Percentiles rank a stretch among this genome's conserved stretches.
phyloP scores from a whole-genome alignment of 768 basidiomycete species.

The Amanita pallidorosea region DNA sequence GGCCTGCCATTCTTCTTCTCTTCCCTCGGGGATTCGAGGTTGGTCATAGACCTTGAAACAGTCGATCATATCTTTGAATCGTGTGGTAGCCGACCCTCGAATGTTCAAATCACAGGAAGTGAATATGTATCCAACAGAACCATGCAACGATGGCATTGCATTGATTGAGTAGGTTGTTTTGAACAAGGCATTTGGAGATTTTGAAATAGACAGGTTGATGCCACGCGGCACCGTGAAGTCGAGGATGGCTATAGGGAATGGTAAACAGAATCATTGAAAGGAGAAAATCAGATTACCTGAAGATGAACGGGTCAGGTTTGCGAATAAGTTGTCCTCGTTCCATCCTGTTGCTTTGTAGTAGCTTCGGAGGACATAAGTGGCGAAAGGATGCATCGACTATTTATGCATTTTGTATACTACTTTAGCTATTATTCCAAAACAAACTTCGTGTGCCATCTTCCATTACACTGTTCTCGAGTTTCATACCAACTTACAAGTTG shows the following conservation, averaged over 20 bases:
- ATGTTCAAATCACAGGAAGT: slow-evolving; percentile 77
- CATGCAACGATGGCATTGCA: slow-evolving; percentile 86
- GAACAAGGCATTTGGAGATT: slow-evolving; percentile 82
- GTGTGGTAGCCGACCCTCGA: slow-evolving; percentile 56
- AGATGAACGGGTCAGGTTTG: slow-evolving; percentile 83
- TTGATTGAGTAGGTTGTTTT: slow-evolving; percentile 89
- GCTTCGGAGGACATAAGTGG: slow-evolving; percentile 76
- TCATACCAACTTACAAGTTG: background rate
- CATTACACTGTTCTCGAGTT: background rate
- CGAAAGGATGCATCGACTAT: slow-evolving; percentile 55
- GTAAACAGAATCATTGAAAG: slow-evolving; percentile 4
- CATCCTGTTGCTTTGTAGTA: slow-evolving; percentile 93
- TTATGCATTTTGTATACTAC: background rate
- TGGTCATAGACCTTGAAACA: slow-evolving; percentile 78
- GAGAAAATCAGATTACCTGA: slow-evolving; percentile 43
- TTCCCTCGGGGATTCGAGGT: slow-evolving; percentile 68
- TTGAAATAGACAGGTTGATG: slow-evolving; percentile 70
- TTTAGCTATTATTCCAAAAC: background rate
- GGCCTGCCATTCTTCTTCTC: slow-evolving; percentile 72
- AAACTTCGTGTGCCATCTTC: background rate
- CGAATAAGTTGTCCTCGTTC: slow-evolving; percentile 94
- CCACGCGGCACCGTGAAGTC: slow-evolving; percentile 86
- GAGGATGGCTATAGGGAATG: slow-evolving; percentile 53
- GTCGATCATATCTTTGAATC: slow-evolving; percentile 84
- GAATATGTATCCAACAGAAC: slow-evolving; percentile 89